Evolutionary conservation across 2,329 filamentous ascomycete genomes (phyloP), one percentile per base, ranked within the genome.

Genomic region (Tothia fuscella): DNA sequence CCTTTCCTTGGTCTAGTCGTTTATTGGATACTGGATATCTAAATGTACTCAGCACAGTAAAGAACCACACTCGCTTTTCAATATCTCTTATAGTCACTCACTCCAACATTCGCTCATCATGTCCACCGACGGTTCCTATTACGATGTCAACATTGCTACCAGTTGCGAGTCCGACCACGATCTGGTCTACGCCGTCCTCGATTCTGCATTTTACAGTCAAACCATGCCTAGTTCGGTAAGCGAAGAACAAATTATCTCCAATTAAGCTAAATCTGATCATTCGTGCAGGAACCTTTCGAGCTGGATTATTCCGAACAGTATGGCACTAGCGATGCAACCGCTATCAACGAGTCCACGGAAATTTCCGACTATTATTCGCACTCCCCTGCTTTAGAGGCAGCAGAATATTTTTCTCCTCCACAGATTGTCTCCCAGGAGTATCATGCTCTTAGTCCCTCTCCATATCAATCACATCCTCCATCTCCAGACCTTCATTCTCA

Each of bases 251-350:
- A 30, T n/a, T 13, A 32, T 17, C 20, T 17, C 13, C 35, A 37
- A 16, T 21, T 37, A 37, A 17, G 35, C 17, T 5, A 16, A 10
- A 10, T 6, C n/a, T 28, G 13, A 20, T 2, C 3, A 7, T 10
- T 24, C 12, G 12, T 17, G 5, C 4, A 22, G 16, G 22, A 24
- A n/a, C 22, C 5, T 2, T 17, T 17, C 5, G 25, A 16, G 28
- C 21, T 14, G 20, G 10, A 12, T 24, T n/a, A n/a, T n/a, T n/a
- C n/a, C n/a, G n/a, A 9, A 10, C 19, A 37, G 35, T 25, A 37
- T 37, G 35, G 22, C 20, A 25, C 28, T 25, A 37, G 28, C 35
- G 28, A 25, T 26, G 35, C 35, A 25, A 37, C 35, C 22, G 35
- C 20, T 17, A 2, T 26, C 35, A 37, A 5, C 28, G 25, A 14